Evolutionary conservation across 2,329 filamentous ascomycete species (phyloP).

Genomic region (Paracoccidioides brasiliensis): DNA sequence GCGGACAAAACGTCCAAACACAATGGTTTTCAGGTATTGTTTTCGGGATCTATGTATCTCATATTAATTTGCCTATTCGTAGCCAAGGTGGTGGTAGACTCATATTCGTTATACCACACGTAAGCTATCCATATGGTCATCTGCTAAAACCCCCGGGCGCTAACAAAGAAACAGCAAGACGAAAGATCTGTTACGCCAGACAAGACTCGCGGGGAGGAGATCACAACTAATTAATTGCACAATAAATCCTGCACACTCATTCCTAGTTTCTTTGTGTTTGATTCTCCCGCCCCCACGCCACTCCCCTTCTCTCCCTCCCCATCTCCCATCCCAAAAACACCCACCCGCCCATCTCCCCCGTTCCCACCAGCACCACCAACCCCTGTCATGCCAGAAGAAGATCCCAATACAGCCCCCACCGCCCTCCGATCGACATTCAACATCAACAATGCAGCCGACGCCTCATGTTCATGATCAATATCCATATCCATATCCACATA

Average conservation of each 20-base stretch:
- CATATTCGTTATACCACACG: no score
- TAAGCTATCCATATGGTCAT: no score
- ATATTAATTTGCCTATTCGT: no score
- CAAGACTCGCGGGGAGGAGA: no score
- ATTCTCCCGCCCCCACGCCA: not conserved
- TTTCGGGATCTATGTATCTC: no score
- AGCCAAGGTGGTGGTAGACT: no score
- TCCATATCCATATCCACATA: conserved; percentile 34
- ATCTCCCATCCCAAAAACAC: conserved; percentile 39
- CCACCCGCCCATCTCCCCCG: conserved; percentile 62
- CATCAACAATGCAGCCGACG: conserved; percentile 78
- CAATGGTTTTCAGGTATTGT: no score
- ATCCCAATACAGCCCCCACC: not conserved
- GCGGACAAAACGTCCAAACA: no score
- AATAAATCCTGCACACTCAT: conserved; percentile 32
- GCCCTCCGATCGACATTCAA: conserved; percentile 62
- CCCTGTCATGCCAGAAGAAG: no score
- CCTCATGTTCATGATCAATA: conserved; percentile 66
- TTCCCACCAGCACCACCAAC: not conserved
- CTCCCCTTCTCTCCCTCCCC: conserved; percentile 35
- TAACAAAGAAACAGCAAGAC: no score
- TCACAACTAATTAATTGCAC: not conserved
- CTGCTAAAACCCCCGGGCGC: no score
- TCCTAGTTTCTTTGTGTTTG: conserved; percentile 26
- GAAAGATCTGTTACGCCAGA: no score